A percentile compares a stretch with the other conserved stretches of the same genome.
These are phyloP conservation scores for Strobilomyces dryophilus DNA, from an alignment of 768 basidiomycete species.

Conservation along the genomic window DNA sequence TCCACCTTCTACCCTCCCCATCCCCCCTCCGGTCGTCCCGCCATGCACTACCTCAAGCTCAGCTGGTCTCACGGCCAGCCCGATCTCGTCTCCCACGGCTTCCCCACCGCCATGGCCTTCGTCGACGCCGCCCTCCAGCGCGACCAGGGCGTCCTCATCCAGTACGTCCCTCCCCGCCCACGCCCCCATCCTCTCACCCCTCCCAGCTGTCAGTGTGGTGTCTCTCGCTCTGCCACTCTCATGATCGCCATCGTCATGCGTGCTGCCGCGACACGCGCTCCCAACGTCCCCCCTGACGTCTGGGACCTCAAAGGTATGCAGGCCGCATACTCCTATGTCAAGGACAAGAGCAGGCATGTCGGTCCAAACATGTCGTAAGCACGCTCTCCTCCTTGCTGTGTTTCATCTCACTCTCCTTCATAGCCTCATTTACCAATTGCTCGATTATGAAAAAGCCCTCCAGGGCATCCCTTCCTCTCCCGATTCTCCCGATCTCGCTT, in stretches of 20 bases:
- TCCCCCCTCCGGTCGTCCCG: conserved; percentile 63
- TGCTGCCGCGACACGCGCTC: conserved; percentile 67
- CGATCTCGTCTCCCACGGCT: conserved; percentile 76
- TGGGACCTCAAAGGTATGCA: conserved; percentile 86
- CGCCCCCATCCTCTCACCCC: conserved; percentile 13
- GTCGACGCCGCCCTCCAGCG: conserved; percentile 72
- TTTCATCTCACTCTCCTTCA: conserved; percentile 21
- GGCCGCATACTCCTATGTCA: conserved; percentile 84
- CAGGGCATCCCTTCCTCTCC: conserved; percentile 48
- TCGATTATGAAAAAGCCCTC: conserved; percentile 83
- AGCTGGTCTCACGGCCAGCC: conserved; percentile 94
- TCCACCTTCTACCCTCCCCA: conserved; percentile 67
- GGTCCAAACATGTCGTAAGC: conserved; percentile 95
- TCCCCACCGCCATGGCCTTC: conserved; percentile 77
- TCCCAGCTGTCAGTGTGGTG: conserved; percentile 87
- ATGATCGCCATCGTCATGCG: conserved; percentile 92
- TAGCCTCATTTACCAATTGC: conserved; percentile 89
- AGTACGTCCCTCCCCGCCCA: conserved; percentile 50
- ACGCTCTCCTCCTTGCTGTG: conserved; percentile 17
- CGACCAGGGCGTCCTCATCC: conserved; percentile 77
- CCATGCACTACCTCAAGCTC: conserved; percentile 84
- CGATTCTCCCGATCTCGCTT: conserved; percentile 51
- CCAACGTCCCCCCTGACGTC: conserved; percentile 67
- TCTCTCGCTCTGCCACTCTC: conserved; percentile 86
- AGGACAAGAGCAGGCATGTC: conserved; percentile 81